phyloP scores from a whole-genome alignment of 78 protist genomes.

The Mastigamoeba balamuthi region DNA sequence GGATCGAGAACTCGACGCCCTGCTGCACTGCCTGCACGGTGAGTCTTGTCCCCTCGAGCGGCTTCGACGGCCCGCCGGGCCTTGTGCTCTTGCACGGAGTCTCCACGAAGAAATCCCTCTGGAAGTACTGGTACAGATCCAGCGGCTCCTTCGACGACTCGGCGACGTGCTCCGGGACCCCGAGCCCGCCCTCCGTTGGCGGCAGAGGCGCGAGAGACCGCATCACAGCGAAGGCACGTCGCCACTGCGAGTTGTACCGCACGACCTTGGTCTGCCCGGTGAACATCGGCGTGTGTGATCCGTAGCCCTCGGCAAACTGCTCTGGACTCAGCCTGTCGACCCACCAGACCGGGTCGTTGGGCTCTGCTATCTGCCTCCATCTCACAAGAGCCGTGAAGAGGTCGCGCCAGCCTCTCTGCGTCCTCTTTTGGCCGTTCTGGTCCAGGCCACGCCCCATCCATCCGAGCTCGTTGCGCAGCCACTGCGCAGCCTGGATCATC shows the following conservation, averaged over 20 bases:
- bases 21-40: slow-evolving; percentile 32
- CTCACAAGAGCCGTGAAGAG: slow-evolving; percentile 29
- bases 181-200: not conserved
- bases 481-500: slow-evolving; percentile 33
- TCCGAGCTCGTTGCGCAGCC: too few species aligned
- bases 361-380: slow-evolving; percentile 66
- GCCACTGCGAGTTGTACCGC: slow-evolving; percentile 46
- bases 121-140: slow-evolving; percentile 12
- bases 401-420: slow-evolving; percentile 40
- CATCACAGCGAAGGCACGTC: slow-evolving; percentile 26
- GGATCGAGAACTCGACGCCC: slow-evolving; percentile 51
- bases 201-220: not conserved
- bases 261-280: slow-evolving; percentile 50
- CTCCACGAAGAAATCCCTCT: slow-evolving; percentile 50
- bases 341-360: slow-evolving; percentile 74
- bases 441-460: not conserved
- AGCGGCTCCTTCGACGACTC: too few species aligned
- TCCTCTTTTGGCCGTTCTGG: not conserved
- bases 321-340: slow-evolving; percentile 41
- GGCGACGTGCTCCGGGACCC: too few species aligned
- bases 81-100: slow-evolving; percentile 43
- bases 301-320: slow-evolving; percentile 61
- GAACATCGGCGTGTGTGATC: slow-evolving; percentile 52
- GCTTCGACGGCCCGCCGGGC: not conserved
- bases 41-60: slow-evolving; percentile 61